These are phyloP conservation scores for Sphaerobolus stellatus DNA, from an alignment of 1,284 basidiomycete species.

Conservation along the genomic window DNA sequence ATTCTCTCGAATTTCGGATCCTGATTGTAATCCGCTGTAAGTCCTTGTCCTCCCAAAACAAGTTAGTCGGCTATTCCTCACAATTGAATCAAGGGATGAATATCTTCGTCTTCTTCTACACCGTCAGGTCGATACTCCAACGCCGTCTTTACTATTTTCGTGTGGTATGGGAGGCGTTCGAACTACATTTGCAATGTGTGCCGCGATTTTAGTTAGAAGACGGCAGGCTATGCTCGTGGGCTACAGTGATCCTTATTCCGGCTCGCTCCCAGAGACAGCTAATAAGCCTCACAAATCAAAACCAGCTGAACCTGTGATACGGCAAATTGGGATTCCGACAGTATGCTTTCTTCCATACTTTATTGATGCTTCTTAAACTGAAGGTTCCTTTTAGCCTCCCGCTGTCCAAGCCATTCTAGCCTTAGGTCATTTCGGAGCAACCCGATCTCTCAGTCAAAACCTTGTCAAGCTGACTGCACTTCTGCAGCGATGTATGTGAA, in stretches of 20 bases:
- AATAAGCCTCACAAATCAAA: too few relatives aligned
- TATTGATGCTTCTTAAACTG: too few relatives aligned
- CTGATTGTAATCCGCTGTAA: slow-evolving; percentile 53
- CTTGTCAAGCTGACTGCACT: slow-evolving; percentile 83
- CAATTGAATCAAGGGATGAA: slow-evolving; percentile 86
- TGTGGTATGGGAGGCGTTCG: slow-evolving; percentile 97
- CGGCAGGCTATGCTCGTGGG: slow-evolving; percentile 81
- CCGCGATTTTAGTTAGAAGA: slow-evolving; percentile 85
- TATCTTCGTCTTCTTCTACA: slow-evolving; percentile 80
- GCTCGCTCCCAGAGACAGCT: too few relatives aligned
- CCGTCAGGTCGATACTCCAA: slow-evolving; percentile 75
- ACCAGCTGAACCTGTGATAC: too few relatives aligned
- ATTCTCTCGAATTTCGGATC: slow-evolving; percentile 85
- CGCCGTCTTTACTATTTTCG: slow-evolving; percentile 88
- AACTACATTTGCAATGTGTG: slow-evolving; percentile 97
- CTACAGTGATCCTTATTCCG: slow-evolving; percentile 74
- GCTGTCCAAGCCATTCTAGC: slow-evolving; percentile 24
- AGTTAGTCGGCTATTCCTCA: slow-evolving; percentile 50
- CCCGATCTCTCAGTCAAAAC: slow-evolving; percentile 82
- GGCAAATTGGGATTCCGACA: too few relatives aligned
- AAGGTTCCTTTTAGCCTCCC: slow-evolving; percentile 18
- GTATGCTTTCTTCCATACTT: too few relatives aligned
- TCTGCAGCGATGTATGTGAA: slow-evolving; percentile 68
- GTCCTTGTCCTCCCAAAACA: slow-evolving; percentile 1
- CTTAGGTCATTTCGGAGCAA: slow-evolving; percentile 67